Base-by-base conservation (phyloP, 345 rosid genomes). In the Gossypium ekmanianum region DNA sequence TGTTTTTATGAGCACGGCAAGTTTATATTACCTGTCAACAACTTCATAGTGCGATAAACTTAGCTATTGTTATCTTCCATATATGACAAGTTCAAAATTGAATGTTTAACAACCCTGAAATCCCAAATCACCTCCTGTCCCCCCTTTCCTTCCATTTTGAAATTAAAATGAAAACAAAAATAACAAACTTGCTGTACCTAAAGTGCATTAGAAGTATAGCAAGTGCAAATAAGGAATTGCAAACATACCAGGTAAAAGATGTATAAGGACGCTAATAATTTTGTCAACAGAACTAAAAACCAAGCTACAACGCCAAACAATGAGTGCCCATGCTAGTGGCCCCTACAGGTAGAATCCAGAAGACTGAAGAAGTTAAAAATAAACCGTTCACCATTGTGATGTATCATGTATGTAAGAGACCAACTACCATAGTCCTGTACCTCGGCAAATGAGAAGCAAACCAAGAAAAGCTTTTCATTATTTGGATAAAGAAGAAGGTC, bases 371-470 rank as follows among this genome's bases (percentile, higher is more conserved):
- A 75, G 62, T 61, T 43, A 48, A 80, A 22, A 43, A 7, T 43
- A 11, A 68, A 63, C 24, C 75, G 48, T 62, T 73, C 71, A 74
- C 75, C 63, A 70, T 57, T 17, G 26, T 45, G 75, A 73, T 45
- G 44, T 29, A 43, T 24, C 48, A 73, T 45, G 48, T 29, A 43
- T 24, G 54, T 20, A 72, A 34, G 8, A 54, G 29, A 29, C 29
- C 61, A 18, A 57, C 76, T 69, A 39, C 56, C 41, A 48, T 58
- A 51, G 47, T 41, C 84, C 84, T 78, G 82, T 83, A 94, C 98
- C 91, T 94, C 98, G 0, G 98, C 94, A 86, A 94, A 94, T 18
- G 98, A 90, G 84, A 92, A 92, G 90, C 98, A 94, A 80, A 92
- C 91, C 98, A 94, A 86, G 84, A 92, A 94, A 73, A 94, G 85